Percentiles rank a stretch among this genome's conserved stretches.
Evolutionary conservation across 1,284 basidiomycete genomes (phyloP).

Genomic region (Boletus albobrunnescens): DNA sequence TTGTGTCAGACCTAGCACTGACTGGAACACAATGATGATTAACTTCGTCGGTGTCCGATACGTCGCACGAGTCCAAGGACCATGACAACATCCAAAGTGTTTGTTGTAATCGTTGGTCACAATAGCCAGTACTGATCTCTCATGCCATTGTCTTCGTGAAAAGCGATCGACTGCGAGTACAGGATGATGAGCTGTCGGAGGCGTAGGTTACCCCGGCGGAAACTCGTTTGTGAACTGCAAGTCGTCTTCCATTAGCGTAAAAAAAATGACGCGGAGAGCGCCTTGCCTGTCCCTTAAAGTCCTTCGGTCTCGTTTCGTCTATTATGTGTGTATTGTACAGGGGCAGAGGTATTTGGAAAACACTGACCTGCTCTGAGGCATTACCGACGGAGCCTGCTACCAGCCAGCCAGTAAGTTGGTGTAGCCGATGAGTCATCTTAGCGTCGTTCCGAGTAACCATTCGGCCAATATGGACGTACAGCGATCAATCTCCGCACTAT

Average conservation of each 20-base stretch:
- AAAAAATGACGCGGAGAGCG: background rate
- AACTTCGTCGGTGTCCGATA: no score
- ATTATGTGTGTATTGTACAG: no score
- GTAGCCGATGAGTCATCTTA: background rate
- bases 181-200: background rate
- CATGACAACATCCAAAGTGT: no score
- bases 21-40: background rate
- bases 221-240: no score
- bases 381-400: background rate
- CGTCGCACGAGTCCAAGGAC: no score
- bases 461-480: background rate
- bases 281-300: background rate
- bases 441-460: background rate
- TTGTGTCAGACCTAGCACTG: background rate
- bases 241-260: background rate
- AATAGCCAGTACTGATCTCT: background rate
- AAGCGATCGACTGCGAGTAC: background rate
- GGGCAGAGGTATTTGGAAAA: no score
- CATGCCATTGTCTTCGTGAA: background rate
- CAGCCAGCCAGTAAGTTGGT: background rate
- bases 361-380: background rate
- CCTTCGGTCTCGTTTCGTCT: no score
- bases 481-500: background rate
- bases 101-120: background rate
- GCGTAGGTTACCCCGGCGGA: no score